Conservation (phyloP, 345 rosid species). For the Moricandia arvensis region DNA sequence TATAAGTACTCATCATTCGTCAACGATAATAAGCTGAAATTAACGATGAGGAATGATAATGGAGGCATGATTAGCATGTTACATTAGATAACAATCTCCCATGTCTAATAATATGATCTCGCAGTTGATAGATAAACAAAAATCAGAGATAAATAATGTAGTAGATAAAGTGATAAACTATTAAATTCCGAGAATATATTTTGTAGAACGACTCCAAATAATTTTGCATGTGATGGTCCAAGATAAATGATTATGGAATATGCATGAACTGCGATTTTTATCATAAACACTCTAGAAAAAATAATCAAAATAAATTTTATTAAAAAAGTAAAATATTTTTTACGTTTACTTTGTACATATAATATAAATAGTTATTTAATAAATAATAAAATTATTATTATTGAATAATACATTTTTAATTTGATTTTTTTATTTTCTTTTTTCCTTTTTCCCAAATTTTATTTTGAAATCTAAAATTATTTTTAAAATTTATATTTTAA, state of each 20-base stretch:
- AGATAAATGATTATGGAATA: slow-evolving; percentile 18
- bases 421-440: too few relatives aligned
- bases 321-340: too few relatives aligned
- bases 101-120: slow-evolving; percentile 14
- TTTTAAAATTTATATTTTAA: too few relatives aligned
- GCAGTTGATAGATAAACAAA: neutral
- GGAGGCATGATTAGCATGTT: slow-evolving; percentile 51
- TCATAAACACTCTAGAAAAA: slow-evolving; percentile 5
- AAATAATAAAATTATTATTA: too few relatives aligned
- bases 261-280: slow-evolving; percentile 31
- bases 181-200: slow-evolving; percentile 26
- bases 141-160: neutral
- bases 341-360: too few relatives aligned
- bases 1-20: neutral
- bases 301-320: too few relatives aligned
- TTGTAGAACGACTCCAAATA: slow-evolving; percentile 26
- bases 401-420: too few relatives aligned
- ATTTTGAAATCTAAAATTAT: too few relatives aligned
- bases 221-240: slow-evolving; percentile 34
- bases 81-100: slow-evolving; percentile 40
- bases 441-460: too few relatives aligned
- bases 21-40: slow-evolving; percentile 25
- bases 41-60: slow-evolving; percentile 33
- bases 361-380: too few relatives aligned
- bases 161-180: slow-evolving; percentile 17